A percentile compares a stretch with the other conserved stretches of the same genome.
Evolutionary conservation across 345 rosid genomes (phyloP).

Genomic region (Barbarea vulgaris): DNA sequence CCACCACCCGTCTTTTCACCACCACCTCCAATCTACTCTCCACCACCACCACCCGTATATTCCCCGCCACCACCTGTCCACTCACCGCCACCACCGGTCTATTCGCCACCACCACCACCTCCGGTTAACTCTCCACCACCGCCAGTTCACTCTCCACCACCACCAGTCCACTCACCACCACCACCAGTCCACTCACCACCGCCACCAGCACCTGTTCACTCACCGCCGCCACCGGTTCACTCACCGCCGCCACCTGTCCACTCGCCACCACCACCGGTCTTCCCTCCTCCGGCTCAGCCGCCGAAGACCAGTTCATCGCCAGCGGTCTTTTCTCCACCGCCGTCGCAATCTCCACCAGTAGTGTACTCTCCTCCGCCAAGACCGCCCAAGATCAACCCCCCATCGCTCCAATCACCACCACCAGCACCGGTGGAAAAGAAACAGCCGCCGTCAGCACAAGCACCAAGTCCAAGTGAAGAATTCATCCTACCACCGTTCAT

Average conservation of each 20-base stretch:
- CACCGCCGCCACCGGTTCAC: too few relatives aligned
- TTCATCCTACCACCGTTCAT: constrained; percentile 57
- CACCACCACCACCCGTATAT: not conserved
- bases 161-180: constrained; percentile 3
- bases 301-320: constrained; percentile 25
- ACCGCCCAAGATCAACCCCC: constrained; percentile 29
- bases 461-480: constrained; percentile 41
- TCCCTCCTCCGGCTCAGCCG: constrained; percentile 33
- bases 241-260: too few relatives aligned
- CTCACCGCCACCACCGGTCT: constrained; percentile 37
- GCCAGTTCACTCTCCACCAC: not conserved
- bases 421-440: constrained; percentile 22
- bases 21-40: constrained; percentile 27
- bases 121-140: constrained; percentile 6
- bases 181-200: constrained; percentile 10
- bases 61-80: constrained; percentile 29
- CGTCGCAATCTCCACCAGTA: constrained; percentile 27
- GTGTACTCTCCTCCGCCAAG: constrained; percentile 35
- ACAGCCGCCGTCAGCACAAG: not conserved
- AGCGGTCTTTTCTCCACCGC: constrained; percentile 29
- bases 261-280: constrained; percentile 41
- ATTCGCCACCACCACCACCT: constrained; percentile 15
- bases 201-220: not conserved
- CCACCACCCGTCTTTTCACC: constrained; percentile 26
- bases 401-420: constrained; percentile 31